Base-by-base conservation (phyloP, 2,329 filamentous ascomycete species). In the Sporothrix curviconia region DNA sequence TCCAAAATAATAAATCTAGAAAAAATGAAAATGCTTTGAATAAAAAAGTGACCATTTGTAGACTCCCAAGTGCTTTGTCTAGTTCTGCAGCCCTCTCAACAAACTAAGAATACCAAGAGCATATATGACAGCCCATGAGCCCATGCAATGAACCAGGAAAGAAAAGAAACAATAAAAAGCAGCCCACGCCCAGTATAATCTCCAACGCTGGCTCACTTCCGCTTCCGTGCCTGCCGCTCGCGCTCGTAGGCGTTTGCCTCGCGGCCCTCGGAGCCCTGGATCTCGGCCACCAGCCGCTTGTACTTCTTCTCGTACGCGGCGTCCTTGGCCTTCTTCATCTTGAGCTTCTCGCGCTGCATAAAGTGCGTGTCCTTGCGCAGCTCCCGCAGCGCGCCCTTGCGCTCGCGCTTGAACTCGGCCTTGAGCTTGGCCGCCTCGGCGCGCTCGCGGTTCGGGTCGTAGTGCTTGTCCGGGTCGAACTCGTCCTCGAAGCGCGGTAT, bases 301-400 rank as follows among this genome's bases (percentile, higher is more conserved):
- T 92, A 95, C 81, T 97, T 97, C 79, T 89, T 89, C 78, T 97
- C 92, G 78, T 99, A 97, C 63, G 89, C 91, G 58, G 83, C 84
- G 77, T 97, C 94, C 76, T 84, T 86, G 76, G 89, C 89, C 80
- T 92, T 96, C 85, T 97, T 97, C 77, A 95, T 80, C 66, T 84
- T 82, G 67, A 99, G 78, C 72, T 89, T 89, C 80, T 96, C 92
- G 64, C 92, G 81, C 34, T 91, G 90, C 76, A 97, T 84, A 69
- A 99, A 97, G 71, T 88, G 90, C 56, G 91, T 89, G 67, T 99
- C 95, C 79, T 96, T 97, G 69, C 94, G 83, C 66, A 99, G 77
- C 74, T 99, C 94, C 65, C 94, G 83, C 78, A 99, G 82, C 7
- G 92, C 92, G 1, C 92, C 92, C 82, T 99, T 99, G 72, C 84